Evolutionary conservation across 2,329 filamentous ascomycete genomes (phyloP).

Genomic region (Penicillium verrucosum): DNA sequence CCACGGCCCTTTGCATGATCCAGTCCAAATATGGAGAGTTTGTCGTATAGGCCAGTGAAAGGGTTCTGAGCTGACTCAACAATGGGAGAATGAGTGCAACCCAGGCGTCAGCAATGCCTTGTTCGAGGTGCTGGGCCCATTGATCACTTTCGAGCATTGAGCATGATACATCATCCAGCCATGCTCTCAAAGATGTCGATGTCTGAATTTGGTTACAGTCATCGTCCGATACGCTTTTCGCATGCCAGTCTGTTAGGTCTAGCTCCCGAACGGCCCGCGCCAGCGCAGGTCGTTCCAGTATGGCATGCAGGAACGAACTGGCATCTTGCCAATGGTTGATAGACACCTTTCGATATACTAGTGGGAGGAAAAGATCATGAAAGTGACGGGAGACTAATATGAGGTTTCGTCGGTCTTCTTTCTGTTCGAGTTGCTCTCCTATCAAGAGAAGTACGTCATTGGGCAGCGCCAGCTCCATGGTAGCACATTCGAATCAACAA

Average conservation of each 20-base stretch:
- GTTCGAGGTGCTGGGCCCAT: constrained; percentile 24
- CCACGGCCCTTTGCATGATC: constrained; percentile 21
- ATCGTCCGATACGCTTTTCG: neutral
- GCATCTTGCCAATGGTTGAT: constrained; percentile 19
- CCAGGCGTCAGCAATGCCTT: constrained; percentile 27
- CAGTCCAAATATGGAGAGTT: constrained; percentile 22
- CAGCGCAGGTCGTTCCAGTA: constrained; percentile 23
- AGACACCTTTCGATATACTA: constrained; percentile 21
- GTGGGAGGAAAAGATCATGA: constrained; percentile 26
- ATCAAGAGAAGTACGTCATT: constrained; percentile 32
- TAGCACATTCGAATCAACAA: neutral
- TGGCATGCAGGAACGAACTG: constrained; percentile 21
- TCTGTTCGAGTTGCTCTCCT: constrained; percentile 27
- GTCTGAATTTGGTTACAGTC: constrained; percentile 7
- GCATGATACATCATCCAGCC: constrained; percentile 11
- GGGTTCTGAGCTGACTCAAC: constrained; percentile 21
- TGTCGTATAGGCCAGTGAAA: constrained; percentile 22
- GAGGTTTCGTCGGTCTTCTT: constrained; percentile 26
- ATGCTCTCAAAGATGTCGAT: constrained; percentile 1
- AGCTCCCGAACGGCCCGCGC: constrained; percentile 23
- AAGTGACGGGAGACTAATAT: constrained; percentile 27
- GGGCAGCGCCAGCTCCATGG: constrained; percentile 12
- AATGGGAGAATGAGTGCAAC: constrained; percentile 27
- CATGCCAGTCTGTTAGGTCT: constrained; percentile 24
- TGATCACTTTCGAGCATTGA: constrained; percentile 20